These are phyloP conservation scores for Pseudogymnoascus sp. DNA, from an alignment of 2,329 filamentous ascomycete genomes.

Conservation along the genomic window DNA sequence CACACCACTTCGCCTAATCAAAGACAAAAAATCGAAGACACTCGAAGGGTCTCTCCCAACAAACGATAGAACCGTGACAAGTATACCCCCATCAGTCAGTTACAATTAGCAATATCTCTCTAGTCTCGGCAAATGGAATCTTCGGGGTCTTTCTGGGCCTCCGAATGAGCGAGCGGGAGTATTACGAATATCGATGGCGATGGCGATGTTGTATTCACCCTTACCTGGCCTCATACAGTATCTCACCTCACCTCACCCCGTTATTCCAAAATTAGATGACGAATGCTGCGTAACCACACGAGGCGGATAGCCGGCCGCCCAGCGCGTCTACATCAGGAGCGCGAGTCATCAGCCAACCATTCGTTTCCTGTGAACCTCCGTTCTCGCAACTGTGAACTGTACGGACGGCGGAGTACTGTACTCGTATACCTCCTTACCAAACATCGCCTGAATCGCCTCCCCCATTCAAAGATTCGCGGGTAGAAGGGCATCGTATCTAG, in stretches of 20 bases:
- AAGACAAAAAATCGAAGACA: slow-evolving; percentile 2
- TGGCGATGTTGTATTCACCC: too few species aligned
- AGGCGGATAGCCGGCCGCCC: not conserved
- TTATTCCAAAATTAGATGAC: slow-evolving; percentile 5
- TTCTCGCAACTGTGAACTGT: not conserved
- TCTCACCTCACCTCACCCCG: not conserved
- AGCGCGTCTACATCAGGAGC: slow-evolving; percentile 4
- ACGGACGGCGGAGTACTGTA: not conserved
- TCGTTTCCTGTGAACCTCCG: not conserved
- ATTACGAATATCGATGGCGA: not conserved
- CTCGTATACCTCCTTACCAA: not conserved
- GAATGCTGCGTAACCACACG: slow-evolving; percentile 2
- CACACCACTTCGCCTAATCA: not conserved
- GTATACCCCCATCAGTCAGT: not conserved
- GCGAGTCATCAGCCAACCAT: slow-evolving; percentile 1
- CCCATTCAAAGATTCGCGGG: not conserved
- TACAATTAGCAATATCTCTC: not conserved
- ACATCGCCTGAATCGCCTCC: not conserved
- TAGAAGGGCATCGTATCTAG: not conserved
- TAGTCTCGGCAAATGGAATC: not conserved
- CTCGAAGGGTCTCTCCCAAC: not conserved
- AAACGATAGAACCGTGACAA: not conserved
- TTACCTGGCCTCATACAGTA: not conserved
- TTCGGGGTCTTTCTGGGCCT: not conserved
- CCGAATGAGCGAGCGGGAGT: not conserved